phyloP scores from a whole-genome alignment of 345 rosid genomes.

The Bretschneidera sinensis region DNA sequence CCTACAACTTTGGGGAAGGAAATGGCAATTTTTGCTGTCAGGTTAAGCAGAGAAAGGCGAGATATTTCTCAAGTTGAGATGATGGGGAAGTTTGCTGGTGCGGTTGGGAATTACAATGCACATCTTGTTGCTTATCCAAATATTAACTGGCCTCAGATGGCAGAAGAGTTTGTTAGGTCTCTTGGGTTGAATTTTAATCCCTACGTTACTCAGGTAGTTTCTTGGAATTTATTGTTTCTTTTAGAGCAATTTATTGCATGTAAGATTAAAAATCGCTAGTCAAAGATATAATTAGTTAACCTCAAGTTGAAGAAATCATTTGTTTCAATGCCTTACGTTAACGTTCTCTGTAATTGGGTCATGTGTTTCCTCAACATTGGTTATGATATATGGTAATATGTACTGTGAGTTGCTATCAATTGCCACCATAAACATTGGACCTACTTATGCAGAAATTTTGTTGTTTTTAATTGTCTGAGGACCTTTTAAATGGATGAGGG shows the following conservation, averaged over 20 bases:
- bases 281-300: too few relatives aligned
- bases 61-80: slow-evolving; percentile 66
- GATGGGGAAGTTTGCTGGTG: slow-evolving; percentile 95
- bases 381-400: too few relatives aligned
- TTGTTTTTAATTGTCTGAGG: too few relatives aligned
- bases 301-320: too few relatives aligned
- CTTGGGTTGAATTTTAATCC: slow-evolving; percentile 84
- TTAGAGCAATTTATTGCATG: background rate
- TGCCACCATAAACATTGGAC: too few relatives aligned
- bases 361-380: too few relatives aligned
- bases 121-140: slow-evolving; percentile 79
- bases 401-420: too few relatives aligned
- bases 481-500: background rate
- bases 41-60: slow-evolving; percentile 74
- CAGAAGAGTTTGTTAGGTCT: slow-evolving; percentile 77
- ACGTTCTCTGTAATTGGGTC: too few relatives aligned
- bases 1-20: slow-evolving; percentile 95
- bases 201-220: slow-evolving; percentile 79
- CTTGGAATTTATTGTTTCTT: background rate
- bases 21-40: slow-evolving; percentile 83
- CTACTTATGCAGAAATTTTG: too few relatives aligned
- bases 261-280: background rate
- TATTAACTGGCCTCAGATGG: slow-evolving; percentile 68
- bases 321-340: too few relatives aligned
- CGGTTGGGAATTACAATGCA: slow-evolving; percentile 96